Evolutionary conservation across 345 rosid species (phyloP).

Genomic region (Acer saccharum): DNA sequence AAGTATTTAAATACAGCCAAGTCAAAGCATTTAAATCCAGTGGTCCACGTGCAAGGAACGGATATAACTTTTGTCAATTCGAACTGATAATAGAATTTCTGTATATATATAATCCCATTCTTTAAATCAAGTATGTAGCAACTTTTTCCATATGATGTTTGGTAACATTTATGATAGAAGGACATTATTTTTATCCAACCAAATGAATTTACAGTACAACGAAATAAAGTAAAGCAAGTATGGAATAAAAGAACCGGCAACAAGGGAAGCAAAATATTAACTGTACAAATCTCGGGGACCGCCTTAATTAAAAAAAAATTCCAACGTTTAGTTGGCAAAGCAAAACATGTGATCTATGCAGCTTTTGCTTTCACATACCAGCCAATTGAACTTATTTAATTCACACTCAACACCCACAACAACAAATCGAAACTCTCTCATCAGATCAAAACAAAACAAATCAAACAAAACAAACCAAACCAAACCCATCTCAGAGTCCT

Average conservation of each 20-base stretch:
- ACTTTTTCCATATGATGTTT: neutral
- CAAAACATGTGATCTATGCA: conserved; percentile 48
- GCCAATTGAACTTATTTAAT: conserved; percentile 1
- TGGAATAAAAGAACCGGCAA: neutral
- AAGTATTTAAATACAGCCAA: too few relatives aligned
- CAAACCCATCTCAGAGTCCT: too few relatives aligned
- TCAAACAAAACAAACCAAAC: neutral
- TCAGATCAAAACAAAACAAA: neutral
- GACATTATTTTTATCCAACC: neutral
- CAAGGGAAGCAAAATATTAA: too few relatives aligned
- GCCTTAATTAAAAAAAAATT: neutral
- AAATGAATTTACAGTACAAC: neutral
- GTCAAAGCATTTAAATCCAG: too few relatives aligned
- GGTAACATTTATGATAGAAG: neutral
- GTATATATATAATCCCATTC: too few relatives aligned
- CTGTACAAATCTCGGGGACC: neutral
- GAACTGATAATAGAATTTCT: too few relatives aligned
- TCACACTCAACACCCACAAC: neutral
- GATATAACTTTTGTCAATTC: too few relatives aligned
- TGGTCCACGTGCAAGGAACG: too few relatives aligned
- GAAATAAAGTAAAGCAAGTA: neutral
- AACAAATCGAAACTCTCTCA: neutral
- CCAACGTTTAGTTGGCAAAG: conserved; percentile 33
- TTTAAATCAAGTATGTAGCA: neutral
- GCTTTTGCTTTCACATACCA: conserved; percentile 34